A percentile compares a stretch with the other conserved stretches of the same genome.
phyloP scores from a whole-genome alignment of 2,329 filamentous ascomycete species.

The Onygenales sp. region DNA sequence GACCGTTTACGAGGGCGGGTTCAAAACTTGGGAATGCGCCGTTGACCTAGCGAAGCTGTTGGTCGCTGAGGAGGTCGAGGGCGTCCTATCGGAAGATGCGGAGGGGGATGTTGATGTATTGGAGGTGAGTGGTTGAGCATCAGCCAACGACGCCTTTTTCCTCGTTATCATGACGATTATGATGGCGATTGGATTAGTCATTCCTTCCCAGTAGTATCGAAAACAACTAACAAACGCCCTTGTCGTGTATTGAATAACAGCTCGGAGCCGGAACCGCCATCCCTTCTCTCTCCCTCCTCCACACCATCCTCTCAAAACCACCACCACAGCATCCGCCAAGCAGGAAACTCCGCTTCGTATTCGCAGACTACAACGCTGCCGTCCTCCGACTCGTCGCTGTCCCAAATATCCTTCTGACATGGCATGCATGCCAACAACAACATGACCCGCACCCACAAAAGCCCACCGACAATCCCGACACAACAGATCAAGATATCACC shows the following conservation, averaged over 20 bases:
- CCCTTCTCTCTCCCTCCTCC: conserved; percentile 47
- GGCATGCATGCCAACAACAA: conserved; percentile 24
- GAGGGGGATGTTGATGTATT: conserved; percentile 14
- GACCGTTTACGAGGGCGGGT: conserved; percentile 57
- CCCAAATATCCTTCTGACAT: conserved; percentile 52
- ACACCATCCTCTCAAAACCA: conserved; percentile 35
- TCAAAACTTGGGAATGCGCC: conserved; percentile 61
- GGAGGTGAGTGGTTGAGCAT: conserved; percentile 16
- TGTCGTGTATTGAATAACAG: conserved; percentile 18
- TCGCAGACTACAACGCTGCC: conserved; percentile 53
- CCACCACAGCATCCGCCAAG: conserved; percentile 7
- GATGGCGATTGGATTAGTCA: not conserved
- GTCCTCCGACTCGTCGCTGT: conserved; percentile 53
- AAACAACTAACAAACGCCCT: too few species aligned
- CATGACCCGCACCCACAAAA: not conserved
- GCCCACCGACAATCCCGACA: too few species aligned
- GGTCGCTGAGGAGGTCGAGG: conserved; percentile 10
- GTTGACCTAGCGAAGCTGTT: conserved; percentile 45
- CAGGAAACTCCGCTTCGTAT: conserved; percentile 38
- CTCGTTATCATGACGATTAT: not conserved
- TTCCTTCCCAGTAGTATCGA: not conserved
- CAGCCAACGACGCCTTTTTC: not conserved
- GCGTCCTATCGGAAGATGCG: conserved; percentile 19
- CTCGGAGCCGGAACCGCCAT: conserved; percentile 56
- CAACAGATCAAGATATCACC: too few species aligned